Conservation (phyloP, 257 asterid genomes). For the Misopates orontium region DNA sequence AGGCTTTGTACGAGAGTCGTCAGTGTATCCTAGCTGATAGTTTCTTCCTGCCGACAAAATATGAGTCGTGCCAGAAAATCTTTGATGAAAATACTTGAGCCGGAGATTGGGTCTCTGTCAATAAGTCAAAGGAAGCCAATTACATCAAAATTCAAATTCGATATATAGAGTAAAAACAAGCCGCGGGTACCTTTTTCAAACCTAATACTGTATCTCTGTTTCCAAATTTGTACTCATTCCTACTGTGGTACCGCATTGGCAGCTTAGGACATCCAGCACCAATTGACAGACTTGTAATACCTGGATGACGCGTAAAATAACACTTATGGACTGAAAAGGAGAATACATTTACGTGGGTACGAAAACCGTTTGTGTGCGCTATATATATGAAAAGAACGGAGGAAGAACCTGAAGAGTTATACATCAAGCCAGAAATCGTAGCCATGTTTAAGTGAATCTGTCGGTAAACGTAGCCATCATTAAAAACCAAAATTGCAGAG, state of each 20-base stretch:
- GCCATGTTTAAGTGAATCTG: constrained; percentile 34
- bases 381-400: not conserved
- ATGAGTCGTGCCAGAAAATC: constrained; percentile 29
- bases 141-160: not conserved
- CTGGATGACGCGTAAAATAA: constrained; percentile 27
- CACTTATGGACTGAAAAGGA: not conserved
- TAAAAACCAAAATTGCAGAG: too few species aligned
- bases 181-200: constrained; percentile 37
- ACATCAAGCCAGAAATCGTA: constrained; percentile 25
- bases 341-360: not conserved
- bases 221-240: constrained; percentile 28
- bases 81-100: constrained; percentile 23
- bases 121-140: constrained; percentile 14
- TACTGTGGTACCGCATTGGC: constrained; percentile 24
- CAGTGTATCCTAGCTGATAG: constrained; percentile 44
- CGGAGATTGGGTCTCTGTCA: constrained; percentile 32
- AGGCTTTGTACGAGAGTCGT: constrained; percentile 45
- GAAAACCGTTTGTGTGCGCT: not conserved
- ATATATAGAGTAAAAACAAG: constrained; percentile 18
- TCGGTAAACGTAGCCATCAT: not conserved
- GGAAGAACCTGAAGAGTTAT: constrained; percentile 40
- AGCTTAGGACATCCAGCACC: constrained; percentile 30
- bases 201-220: constrained; percentile 16
- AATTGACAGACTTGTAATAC: constrained; percentile 29
- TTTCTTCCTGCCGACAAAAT: constrained; percentile 47